Evolutionary conservation across 2,329 filamentous ascomycete genomes (phyloP).

Genomic region (Neonectria magnoliae): DNA sequence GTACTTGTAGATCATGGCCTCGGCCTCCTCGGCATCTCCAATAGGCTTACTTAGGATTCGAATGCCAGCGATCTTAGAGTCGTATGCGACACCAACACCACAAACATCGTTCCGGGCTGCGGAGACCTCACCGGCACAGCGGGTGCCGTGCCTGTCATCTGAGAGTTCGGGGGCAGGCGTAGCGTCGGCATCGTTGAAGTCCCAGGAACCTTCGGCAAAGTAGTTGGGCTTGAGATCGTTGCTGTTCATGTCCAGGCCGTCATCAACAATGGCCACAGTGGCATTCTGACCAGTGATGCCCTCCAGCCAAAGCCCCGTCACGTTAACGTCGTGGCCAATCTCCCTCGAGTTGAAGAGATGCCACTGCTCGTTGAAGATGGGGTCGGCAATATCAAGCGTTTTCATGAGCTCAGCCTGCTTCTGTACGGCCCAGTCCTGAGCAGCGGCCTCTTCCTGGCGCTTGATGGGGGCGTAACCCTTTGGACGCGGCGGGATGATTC

Average conservation of each 20-base stretch:
- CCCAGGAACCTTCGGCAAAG: conserved; percentile 90
- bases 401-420: conserved; percentile 70
- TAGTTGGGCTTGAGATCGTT: conserved; percentile 93
- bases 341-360: conserved; percentile 88
- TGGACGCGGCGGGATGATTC: conserved; percentile 55
- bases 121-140: conserved; percentile 93
- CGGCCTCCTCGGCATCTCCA: conserved; percentile 89
- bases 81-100: conserved; percentile 94
- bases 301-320: conserved; percentile 91
- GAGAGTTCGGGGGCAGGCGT: conserved; percentile 84
- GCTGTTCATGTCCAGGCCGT: conserved; percentile 96
- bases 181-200: conserved; percentile 88
- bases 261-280: conserved; percentile 94
- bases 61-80: conserved; percentile 88
- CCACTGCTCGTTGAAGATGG: conserved; percentile 95
- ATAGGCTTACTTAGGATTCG: conserved; percentile 93
- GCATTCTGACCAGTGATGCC: conserved; percentile 90
- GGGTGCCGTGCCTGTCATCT: conserved; percentile 91
- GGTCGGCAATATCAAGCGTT: conserved; percentile 81
- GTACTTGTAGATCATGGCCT: conserved; percentile 90
- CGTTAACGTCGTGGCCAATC: conserved; percentile 90
- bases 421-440: conserved; percentile 58
- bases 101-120: conserved; percentile 94
- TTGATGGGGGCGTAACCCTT: conserved; percentile 35
- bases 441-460: background rate